These are phyloP conservation scores for Trichoderma sp. DNA, from an alignment of 2,329 filamentous ascomycete species.

Conservation along the genomic window DNA sequence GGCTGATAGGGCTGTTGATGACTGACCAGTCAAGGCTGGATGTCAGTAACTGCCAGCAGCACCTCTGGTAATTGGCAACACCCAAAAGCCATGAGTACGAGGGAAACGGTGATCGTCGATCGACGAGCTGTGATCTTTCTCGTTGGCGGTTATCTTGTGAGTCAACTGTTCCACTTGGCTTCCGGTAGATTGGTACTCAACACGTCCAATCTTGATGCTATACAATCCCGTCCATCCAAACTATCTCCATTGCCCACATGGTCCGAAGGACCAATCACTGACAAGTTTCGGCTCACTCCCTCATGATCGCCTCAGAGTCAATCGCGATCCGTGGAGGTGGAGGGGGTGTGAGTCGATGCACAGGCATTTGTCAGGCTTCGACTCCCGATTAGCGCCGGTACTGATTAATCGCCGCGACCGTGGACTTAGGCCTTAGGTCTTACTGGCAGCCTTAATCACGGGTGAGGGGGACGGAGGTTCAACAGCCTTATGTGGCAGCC, in stretches of 20 bases:
- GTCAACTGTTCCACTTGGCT: background rate
- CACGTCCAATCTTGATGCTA: background rate
- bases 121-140: background rate
- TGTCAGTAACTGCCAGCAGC: no score
- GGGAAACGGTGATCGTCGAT: background rate
- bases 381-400: constrained; percentile 9
- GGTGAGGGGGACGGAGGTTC: background rate
- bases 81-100: background rate
- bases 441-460: background rate
- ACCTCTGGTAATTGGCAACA: background rate
- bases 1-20: constrained; percentile 1
- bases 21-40: background rate
- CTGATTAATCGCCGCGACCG: constrained; percentile 7
- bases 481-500: constrained; percentile 1
- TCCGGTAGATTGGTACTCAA: background rate
- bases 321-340: constrained; percentile 7
- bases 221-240: background rate
- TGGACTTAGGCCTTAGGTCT: background rate
- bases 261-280: background rate
- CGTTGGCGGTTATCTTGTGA: background rate
- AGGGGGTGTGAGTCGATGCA: constrained; percentile 4
- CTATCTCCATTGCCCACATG: background rate
- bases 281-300: constrained; percentile 1
- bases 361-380: background rate
- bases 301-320: constrained; percentile 2